Evolutionary conservation across 129 eudicot genomes (phyloP), one percentile per base, ranked within the genome.

Genomic region (Tanacetum coccineum): DNA sequence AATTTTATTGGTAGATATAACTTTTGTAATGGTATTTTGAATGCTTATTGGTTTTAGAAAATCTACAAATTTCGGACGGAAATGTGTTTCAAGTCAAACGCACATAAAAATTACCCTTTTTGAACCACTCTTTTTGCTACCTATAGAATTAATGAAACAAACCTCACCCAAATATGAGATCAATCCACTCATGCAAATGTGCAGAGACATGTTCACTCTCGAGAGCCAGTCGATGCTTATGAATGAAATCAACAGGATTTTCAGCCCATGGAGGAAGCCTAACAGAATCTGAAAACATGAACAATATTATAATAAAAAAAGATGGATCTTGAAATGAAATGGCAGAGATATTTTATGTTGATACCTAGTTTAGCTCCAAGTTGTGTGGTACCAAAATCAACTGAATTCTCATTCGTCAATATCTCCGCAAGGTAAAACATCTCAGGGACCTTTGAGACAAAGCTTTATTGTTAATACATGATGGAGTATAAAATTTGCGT

Each of bases 161-260:
- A 68, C 67, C 82, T 62, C 75, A 91, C 98, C 98, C 98, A 79
- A 88, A 91, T 79, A 91, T 88, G 68, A 91, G 94, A 78, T 91
- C 98, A 65, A 91, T 76, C 98, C 98, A 91, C 62, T 91, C 98
- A 79, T 91, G 96, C 68, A 91, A 80, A 78, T 91, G 96, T 22
- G 82, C 83, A 50, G 98, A 91, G 44, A 88, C 98, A 74, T 88
- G 78, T 81, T 91, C 98, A 82, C 98, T 88, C 85, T 91, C 98
- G 13, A 91, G 98, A 60, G 96, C 98, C 96, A 72, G 79, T 59
- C 83, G 81, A 83, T 91, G 96, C 76, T 88, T 83, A 76, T 85
- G 84, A 65, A 91, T 81, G 72, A 91, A 91, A 68, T 91, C 98
- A 85, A 91, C 86, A 8, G 94, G 81, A 54, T 81, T 91, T 73